Evolutionary conservation across 495 filamentous ascomycete species (phyloP).

Genomic region (Aspergillus cavernicola): DNA sequence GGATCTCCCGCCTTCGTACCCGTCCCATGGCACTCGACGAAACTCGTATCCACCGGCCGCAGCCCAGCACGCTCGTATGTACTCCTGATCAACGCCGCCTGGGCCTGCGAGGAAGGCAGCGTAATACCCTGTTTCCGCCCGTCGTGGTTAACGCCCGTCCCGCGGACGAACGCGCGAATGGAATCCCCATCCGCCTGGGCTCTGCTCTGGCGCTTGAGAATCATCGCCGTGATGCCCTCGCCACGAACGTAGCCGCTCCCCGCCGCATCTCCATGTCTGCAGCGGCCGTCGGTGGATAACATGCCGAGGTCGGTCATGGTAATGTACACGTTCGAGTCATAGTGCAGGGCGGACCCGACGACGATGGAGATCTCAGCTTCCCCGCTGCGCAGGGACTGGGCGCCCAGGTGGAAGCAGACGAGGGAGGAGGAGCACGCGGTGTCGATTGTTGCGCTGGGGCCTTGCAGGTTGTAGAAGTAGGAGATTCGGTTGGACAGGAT

Average conservation of each 20-base stretch:
- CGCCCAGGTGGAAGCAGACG: conserved; percentile 37
- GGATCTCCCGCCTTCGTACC: conserved; percentile 36
- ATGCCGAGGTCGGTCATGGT: too few relatives aligned
- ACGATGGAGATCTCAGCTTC: conserved; percentile 33
- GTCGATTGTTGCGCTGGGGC: conserved; percentile 40
- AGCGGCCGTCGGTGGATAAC: conserved; percentile 31
- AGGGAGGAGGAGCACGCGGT: conserved; percentile 48
- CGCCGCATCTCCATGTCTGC: conserved; percentile 34
- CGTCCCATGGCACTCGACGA: conserved; percentile 38
- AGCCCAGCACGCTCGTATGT: conserved; percentile 25
- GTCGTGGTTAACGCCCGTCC: conserved; percentile 39
- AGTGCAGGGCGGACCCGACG: too few relatives aligned
- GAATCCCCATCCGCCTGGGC: conserved; percentile 34
- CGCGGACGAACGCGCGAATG: conserved; percentile 42
- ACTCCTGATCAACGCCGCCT: conserved; percentile 19
- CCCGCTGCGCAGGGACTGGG: conserved; percentile 17
- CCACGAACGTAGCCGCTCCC: conserved; percentile 32
- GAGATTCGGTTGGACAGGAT: conserved; percentile 40
- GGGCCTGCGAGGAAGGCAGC: not conserved
- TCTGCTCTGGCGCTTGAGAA: conserved; percentile 37
- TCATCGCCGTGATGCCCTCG: conserved; percentile 29
- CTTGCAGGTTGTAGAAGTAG: conserved; percentile 38
- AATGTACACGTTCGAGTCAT: too few relatives aligned
- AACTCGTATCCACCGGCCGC: conserved; percentile 14
- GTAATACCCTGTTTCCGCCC: conserved; percentile 50